phyloP scores from a whole-genome alignment of 768 basidiomycete genomes.

The Leccinum subtestaceum region DNA sequence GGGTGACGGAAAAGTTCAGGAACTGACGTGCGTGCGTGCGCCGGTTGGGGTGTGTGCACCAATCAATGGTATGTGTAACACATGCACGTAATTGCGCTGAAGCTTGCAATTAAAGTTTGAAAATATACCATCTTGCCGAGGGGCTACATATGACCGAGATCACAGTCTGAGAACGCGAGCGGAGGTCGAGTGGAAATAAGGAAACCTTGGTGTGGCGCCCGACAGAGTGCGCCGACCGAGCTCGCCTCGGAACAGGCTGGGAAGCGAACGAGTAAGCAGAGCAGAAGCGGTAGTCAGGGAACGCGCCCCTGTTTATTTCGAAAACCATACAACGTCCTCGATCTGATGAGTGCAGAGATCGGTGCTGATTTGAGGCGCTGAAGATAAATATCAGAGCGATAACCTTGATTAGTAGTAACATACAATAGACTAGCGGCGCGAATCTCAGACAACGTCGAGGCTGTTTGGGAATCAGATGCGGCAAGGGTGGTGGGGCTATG shows the following conservation, averaged over 20 bases:
- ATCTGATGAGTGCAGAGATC: slow-evolving; percentile 51
- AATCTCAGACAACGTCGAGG: slow-evolving; percentile 43
- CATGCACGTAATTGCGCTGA: slow-evolving; percentile 36
- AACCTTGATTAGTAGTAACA: slow-evolving; percentile 31
- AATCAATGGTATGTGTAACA: slow-evolving; percentile 2
- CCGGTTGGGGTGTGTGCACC: too few relatives aligned
- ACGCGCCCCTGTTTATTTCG: slow-evolving; percentile 30
- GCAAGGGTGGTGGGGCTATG: background rate
- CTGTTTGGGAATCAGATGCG: slow-evolving; percentile 20
- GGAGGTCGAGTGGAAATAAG: slow-evolving; percentile 25
- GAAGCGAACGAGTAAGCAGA: slow-evolving; percentile 55
- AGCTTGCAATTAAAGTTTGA: slow-evolving; percentile 31
- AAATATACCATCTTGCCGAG: slow-evolving; percentile 6
- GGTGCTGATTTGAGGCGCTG: slow-evolving; percentile 42
- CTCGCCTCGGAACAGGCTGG: slow-evolving; percentile 59
- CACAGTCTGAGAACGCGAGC: slow-evolving; percentile 7
- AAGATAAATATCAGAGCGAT: slow-evolving; percentile 48
- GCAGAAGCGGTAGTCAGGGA: slow-evolving; percentile 39
- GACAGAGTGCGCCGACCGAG: slow-evolving; percentile 16
- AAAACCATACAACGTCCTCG: slow-evolving; percentile 44
- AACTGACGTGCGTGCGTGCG: slow-evolving; percentile 16
- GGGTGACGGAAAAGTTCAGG: background rate
- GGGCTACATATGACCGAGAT: background rate
- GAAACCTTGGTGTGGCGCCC: slow-evolving; percentile 12
- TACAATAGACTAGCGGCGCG: slow-evolving; percentile 38